Evolutionary conservation across 495 filamentous ascomycete species (phyloP).

Genomic region (Talaromyces adpressus): DNA sequence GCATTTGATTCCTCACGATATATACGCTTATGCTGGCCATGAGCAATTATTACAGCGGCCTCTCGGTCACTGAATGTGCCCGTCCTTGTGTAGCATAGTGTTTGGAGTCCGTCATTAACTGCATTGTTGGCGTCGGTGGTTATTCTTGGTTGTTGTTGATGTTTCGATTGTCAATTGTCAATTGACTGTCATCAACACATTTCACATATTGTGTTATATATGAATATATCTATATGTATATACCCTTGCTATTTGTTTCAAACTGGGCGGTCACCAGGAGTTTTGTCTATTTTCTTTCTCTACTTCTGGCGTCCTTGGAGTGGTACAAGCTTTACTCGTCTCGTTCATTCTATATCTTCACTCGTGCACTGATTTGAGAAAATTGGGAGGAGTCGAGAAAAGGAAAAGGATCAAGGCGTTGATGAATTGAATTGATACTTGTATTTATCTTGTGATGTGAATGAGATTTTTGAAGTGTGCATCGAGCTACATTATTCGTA

Average conservation of each 20-base stretch:
- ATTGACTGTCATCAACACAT: not conserved
- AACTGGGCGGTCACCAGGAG: not conserved
- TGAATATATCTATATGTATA: not conserved
- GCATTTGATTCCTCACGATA: conserved; percentile 4
- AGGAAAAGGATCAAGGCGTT: not conserved
- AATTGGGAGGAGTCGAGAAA: not conserved
- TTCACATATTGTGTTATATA: conserved; percentile 2
- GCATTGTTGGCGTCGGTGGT: conserved; percentile 1
- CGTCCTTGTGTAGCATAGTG: not conserved
- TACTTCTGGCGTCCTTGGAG: not conserved
- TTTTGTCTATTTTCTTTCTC: not conserved
- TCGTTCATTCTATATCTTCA: not conserved
- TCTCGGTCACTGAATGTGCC: not conserved
- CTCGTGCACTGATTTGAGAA: not conserved
- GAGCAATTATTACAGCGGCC: conserved; percentile 8
- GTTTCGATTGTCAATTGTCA: not conserved
- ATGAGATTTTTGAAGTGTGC: not conserved
- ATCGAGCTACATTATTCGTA: not conserved
- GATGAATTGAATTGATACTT: not conserved
- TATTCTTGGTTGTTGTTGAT: not conserved
- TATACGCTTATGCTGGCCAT: conserved; percentile 7
- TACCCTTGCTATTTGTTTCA: not conserved
- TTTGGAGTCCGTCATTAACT: not conserved
- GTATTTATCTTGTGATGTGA: not conserved
- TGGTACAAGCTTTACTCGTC: not conserved